Evolutionary conservation across 805 yeast genomes (phyloP), one percentile per base, ranked within the genome.

Genomic region (Scheffersomyces spartinae): DNA sequence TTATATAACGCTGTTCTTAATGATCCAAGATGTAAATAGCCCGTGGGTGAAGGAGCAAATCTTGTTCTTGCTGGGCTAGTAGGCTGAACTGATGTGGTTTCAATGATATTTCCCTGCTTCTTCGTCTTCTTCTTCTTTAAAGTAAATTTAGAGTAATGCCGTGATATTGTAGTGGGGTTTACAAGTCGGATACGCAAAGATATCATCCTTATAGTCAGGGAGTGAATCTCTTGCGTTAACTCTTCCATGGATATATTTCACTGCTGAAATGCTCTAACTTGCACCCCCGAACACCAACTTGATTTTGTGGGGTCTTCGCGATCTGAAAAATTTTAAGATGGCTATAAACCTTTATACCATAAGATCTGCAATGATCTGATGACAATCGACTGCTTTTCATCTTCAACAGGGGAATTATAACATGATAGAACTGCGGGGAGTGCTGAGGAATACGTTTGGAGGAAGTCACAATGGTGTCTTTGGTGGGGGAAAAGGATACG

Each of bases 41-140:
- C 99, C 0, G 99, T 91, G 1, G 99, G 99, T 2, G 96, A 85
- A 0, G 99, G 98, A 0, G 99, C 99, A 52, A 91, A 91, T 35
- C 99, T 56, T 1, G 97, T 82, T 36, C 95, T 52, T 0, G 74
- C 93, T 0, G 91, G 84, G 1, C 32, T 18, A 1, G 30, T 36
- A 1, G 74, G 71, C 23, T 63, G 67, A 7, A 58, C 36, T 20
- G 48, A 42, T 15, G 24, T 32, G 36, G 36, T 26, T 31, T 24
- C 13, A 9, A 13, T 6, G 14, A 13, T 12, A 15, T 20, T 22
- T 14, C 10, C 20, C 17, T 17, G 21, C 9, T 7, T 7, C 20
- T 13, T 26, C 9, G 17, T 7, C 20, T 13, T 26, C 18, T 26
- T 20, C 23, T n/a, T 16, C 30, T 23, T 23, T 11, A 26, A 24